phyloP scores from a whole-genome alignment of 129 eudicot genomes.

The Gnaphalium uliginosum region DNA sequence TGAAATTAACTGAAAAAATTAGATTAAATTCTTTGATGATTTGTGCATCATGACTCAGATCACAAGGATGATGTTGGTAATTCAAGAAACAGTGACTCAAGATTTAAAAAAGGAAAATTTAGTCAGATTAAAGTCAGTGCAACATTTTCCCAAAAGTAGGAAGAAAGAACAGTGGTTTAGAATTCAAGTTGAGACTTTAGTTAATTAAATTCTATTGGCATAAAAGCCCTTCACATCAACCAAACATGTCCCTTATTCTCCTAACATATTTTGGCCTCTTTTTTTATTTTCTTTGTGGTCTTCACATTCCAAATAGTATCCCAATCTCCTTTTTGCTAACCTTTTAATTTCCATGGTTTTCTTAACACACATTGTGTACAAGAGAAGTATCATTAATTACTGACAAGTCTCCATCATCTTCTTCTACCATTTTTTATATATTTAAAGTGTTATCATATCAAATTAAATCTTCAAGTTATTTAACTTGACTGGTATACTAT shows the following conservation, averaged over 20 bases:
- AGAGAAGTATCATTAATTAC: constrained; percentile 31
- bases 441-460: constrained; percentile 30
- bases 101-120: constrained; percentile 13
- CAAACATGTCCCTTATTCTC: constrained; percentile 47
- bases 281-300: constrained; percentile 31
- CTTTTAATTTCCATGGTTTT: constrained; percentile 16
- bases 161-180: constrained; percentile 32
- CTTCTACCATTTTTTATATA: constrained; percentile 29
- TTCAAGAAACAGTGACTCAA: constrained; percentile 27
- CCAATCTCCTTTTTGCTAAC: constrained; percentile 16
- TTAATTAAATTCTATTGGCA: constrained; percentile 41
- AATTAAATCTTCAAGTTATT: constrained; percentile 16
- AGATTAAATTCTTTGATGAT: constrained; percentile 1
- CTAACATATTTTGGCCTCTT: constrained; percentile 34
- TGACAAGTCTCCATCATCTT: constrained; percentile 25
- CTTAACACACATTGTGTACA: constrained; percentile 20
- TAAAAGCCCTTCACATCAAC: constrained; percentile 34
- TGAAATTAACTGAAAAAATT: background rate
- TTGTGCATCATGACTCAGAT: constrained; percentile 8
- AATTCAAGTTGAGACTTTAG: constrained; percentile 24
- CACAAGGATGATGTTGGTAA: constrained; percentile 31
- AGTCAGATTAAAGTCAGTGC: constrained; percentile 34
- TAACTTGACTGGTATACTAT: background rate
- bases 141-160: constrained; percentile 56
- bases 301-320: constrained; percentile 29